phyloP scores from a whole-genome alignment of 495 filamentous ascomycete genomes.

The Lepraria neglecta region DNA sequence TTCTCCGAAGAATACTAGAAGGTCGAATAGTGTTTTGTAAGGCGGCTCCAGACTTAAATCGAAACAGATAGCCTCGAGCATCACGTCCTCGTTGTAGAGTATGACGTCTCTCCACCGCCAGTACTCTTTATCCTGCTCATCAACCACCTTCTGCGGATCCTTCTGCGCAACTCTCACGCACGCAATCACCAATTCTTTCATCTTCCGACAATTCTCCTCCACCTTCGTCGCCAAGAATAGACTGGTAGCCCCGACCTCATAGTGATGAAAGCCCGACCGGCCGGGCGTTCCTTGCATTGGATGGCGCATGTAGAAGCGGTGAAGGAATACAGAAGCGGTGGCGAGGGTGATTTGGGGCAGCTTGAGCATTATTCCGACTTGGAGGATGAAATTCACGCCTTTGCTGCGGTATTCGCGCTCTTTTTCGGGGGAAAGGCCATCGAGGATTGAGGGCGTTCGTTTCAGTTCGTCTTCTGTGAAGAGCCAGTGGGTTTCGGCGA shows the following conservation, averaged over 20 bases:
- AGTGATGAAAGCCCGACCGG: slow-evolving; percentile 71
- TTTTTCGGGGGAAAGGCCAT: slow-evolving; percentile 66
- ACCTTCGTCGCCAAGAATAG: slow-evolving; percentile 95
- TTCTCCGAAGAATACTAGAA: slow-evolving; percentile 60
- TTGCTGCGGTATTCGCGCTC: slow-evolving; percentile 77
- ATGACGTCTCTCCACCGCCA: slow-evolving; percentile 96
- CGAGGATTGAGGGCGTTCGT: slow-evolving; percentile 74
- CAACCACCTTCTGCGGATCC: slow-evolving; percentile 74
- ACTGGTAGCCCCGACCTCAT: slow-evolving; percentile 80
- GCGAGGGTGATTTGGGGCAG: slow-evolving; percentile 85
- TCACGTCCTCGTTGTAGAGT: slow-evolving; percentile 78
- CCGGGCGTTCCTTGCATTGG: slow-evolving; percentile 58
- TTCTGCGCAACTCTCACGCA: slow-evolving; percentile 94
- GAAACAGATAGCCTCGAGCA: slow-evolving; percentile 89
- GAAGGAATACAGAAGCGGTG: slow-evolving; percentile 89
- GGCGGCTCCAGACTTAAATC: slow-evolving; percentile 84
- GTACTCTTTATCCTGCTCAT: slow-evolving; percentile 93
- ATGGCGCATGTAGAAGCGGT: slow-evolving; percentile 88
- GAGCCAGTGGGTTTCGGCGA: slow-evolving; percentile 71
- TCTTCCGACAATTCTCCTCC: slow-evolving; percentile 90
- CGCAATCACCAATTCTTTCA: slow-evolving; percentile 84
- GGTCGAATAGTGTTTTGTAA: slow-evolving; percentile 72
- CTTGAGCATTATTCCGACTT: slow-evolving; percentile 87
- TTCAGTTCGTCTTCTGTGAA: slow-evolving; percentile 78
- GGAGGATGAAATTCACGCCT: slow-evolving; percentile 91